Conservation (phyloP, 2,329 filamentous ascomycete species). For the Botrytis fragariae region DNA sequence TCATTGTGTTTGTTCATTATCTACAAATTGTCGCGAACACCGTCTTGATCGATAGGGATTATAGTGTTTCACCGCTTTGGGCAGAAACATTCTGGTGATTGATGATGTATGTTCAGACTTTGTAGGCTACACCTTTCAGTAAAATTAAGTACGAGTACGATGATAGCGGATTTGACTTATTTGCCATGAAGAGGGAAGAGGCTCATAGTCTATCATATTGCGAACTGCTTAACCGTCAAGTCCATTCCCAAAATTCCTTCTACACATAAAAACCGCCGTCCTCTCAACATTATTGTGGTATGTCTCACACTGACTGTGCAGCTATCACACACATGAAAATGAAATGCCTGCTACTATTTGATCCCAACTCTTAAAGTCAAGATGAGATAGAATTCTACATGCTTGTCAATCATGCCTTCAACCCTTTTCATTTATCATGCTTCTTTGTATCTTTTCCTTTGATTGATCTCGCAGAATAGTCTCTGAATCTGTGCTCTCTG, state of each 20-base stretch:
- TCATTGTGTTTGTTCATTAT: background rate
- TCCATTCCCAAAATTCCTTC: background rate
- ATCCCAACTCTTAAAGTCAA: background rate
- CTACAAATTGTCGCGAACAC: background rate
- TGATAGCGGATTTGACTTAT: background rate
- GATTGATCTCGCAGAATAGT: background rate
- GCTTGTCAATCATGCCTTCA: background rate
- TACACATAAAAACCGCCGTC: background rate
- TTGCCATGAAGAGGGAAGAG: background rate
- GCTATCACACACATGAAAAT: background rate
- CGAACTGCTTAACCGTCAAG: background rate
- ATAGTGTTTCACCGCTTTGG: background rate
- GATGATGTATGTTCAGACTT: background rate
- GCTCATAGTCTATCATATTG: background rate
- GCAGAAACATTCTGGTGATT: background rate
- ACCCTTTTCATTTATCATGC: background rate
- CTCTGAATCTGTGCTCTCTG: background rate
- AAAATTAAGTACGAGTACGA: background rate
- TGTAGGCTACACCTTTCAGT: background rate
- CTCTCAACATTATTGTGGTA: background rate
- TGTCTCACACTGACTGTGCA: too few species aligned
- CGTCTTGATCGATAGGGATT: background rate
- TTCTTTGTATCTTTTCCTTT: background rate
- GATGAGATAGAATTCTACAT: background rate
- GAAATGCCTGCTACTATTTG: background rate